Evolutionary conservation across 2,329 filamentous ascomycete species (phyloP), one percentile per base, ranked within the genome.

Genomic region (Colletotrichum kahawae): DNA sequence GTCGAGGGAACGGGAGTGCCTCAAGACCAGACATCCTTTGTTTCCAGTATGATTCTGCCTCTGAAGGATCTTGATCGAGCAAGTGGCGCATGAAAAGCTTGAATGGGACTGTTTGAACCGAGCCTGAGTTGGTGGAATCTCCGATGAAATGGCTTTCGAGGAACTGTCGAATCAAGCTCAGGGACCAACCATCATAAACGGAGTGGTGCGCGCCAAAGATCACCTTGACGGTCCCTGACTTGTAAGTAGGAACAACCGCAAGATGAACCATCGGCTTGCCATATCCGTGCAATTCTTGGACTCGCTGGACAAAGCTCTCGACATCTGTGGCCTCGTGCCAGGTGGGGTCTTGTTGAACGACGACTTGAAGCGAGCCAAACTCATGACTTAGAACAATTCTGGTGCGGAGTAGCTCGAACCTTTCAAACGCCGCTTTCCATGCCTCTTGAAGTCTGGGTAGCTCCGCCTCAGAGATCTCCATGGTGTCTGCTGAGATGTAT

Each of bases 171-270:
- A 71, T 10, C 18, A 71, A 31, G 6, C 27, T 33, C 4, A 71
- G 13, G 5, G 69, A 71, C 69, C 69, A 71, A 13, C 81, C 81
- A 68, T 83, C 82, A 24, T 82, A 82, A 4, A 82, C 75, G 10
- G 82, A 79, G 48, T 83, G 82, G 12, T 83, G 82, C 1, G 79
- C 77, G 2, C 81, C 82, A 78, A 80, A 82, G 1, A 82, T 77
- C 5, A 83, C 81, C 8, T 56, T 60, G 78, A 82, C 6, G 36
- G 16, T 65, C 56, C 56, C 56, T n/a, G 62, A 10, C 14, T 67
- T 29, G 13, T 33, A 4, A 7, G 62, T 65, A 8, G 62, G 71
- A 7, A 74, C 14, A 3, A 79, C 18, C 14, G 77, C 76, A 12
- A 76, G 80, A 21, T 76, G 76, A 16, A 73, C 60, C 21, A 81